Base-by-base conservation (phyloP, 1,284 basidiomycete species). In the Trichosporon asahii region DNA sequence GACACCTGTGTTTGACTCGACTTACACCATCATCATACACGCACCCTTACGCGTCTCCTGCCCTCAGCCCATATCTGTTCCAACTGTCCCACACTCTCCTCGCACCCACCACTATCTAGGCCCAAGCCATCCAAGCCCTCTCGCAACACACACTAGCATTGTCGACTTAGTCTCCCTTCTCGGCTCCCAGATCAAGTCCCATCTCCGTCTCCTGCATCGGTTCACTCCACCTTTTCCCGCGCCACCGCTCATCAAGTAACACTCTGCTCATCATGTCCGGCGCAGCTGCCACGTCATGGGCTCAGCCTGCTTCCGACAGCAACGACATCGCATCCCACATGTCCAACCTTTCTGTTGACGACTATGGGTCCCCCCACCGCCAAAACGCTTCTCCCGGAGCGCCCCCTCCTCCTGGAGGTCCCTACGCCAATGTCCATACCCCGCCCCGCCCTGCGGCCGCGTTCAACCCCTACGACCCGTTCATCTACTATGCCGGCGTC, bases 401-500 rank as follows among this genome's bases (percentile, higher is more conserved):
- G 8, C 46, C 49, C 60, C 44, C 46, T 40, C 33, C n/a, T n/a
- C 57, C 40, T 29, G 61, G 46, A 9, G 14, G 57, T 3, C 11
- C 66, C 14, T 70, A 68, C 64, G 46, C 65, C 65, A 67, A 55
- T 63, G 65, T 69, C 29, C 68, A 70, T 66, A 40, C 57, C 11
- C 49, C 68, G 18, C 66, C 67, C 27, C 71, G 68, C 65, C 64
- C 70, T 9, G 29, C 66, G n/a, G 55, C 57, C 12, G 57, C 67
- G 37, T 68, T 66, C 61, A 40, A 66, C 44, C 55, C 66, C 49
- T 65, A 65, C 35, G 68, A 69, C 46, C 61, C 40, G 9, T 31
- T 35, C 18, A 64, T 72, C 35, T 72, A 70, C 68, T 72, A 68
- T 35, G 64, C 66, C 4, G 70, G 60, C 57, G n/a, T 61, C 3